Evolutionary conservation across 805 yeast genomes (phyloP).

Genomic region (Kodamaea jinghongensis): DNA sequence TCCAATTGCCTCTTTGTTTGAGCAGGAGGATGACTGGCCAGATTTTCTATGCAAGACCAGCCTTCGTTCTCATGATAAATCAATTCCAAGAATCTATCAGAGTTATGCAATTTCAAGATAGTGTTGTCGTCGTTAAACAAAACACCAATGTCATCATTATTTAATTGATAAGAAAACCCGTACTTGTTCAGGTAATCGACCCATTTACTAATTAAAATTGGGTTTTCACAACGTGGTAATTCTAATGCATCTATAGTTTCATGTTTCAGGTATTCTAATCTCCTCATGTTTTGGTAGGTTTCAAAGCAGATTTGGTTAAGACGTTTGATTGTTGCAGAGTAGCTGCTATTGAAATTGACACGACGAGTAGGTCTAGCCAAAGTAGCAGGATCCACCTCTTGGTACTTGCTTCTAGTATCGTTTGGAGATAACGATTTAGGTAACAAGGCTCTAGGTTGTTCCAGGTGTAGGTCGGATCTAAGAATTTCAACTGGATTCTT

Average conservation of each 20-base stretch:
- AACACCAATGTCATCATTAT: conserved; percentile 88
- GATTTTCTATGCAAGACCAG: conserved; percentile 46
- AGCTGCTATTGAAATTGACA: conserved; percentile 38
- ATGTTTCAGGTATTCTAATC: conserved; percentile 38
- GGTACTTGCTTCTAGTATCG: conserved; percentile 82
- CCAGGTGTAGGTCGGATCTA: conserved; percentile 66
- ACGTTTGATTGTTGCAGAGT: conserved; percentile 36
- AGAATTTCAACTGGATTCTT: conserved; percentile 70
- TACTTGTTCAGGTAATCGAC: conserved; percentile 95
- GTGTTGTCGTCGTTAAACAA: conserved; percentile 83
- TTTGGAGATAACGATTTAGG: conserved; percentile 94
- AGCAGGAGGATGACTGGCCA: conserved; percentile 41
- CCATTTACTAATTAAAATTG: conserved; percentile 87
- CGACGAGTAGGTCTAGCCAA: conserved; percentile 34
- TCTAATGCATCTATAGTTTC: conserved; percentile 33
- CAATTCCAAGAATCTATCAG: conserved; percentile 65
- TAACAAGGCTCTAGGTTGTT: conserved; percentile 63
- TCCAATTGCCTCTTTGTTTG: conserved; percentile 70
- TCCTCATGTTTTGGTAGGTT: conserved; percentile 38
- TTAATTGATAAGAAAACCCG: conserved; percentile 90
- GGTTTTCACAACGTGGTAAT: conserved; percentile 50
- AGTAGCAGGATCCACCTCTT: conserved; percentile 52
- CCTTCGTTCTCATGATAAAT: conserved; percentile 43
- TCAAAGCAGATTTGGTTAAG: conserved; percentile 38
- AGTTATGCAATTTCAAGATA: conserved; percentile 65